Evolutionary conservation across 352 stramenopile genomes (phyloP).

Genomic region (Pythium oligandrum): DNA sequence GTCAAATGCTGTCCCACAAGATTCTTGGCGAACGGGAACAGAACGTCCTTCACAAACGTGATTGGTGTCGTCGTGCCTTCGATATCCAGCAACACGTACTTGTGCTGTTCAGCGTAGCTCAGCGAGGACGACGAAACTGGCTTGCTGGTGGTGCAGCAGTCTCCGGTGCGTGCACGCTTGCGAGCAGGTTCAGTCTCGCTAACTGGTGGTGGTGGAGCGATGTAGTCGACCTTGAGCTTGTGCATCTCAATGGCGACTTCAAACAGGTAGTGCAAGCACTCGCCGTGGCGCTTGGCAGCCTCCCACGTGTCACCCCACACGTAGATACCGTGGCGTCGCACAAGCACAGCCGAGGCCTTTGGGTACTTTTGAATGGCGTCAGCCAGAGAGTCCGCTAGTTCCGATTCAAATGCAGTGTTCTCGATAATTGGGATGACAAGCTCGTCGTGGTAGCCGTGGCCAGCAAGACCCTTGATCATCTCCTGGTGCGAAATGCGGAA

Average conservation of each 20-base stretch:
- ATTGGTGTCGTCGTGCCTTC: slow-evolving; percentile 96
- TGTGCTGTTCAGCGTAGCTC: slow-evolving; percentile 73
- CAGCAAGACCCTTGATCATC: slow-evolving; percentile 96
- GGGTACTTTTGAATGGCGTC: slow-evolving; percentile 86
- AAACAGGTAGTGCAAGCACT: slow-evolving; percentile 97
- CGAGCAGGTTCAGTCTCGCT: slow-evolving; percentile 36
- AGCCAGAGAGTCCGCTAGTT: slow-evolving; percentile 88
- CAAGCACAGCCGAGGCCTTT: slow-evolving; percentile 89
- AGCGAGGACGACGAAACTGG: background rate
- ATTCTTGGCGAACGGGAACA: slow-evolving; percentile 90
- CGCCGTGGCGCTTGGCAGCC: slow-evolving; percentile 93
- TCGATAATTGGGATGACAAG: slow-evolving; percentile 96
- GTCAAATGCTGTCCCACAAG: slow-evolving; percentile 56
- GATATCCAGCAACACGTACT: slow-evolving; percentile 94
- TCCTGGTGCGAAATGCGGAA: slow-evolving; percentile 94
- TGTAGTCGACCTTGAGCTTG: slow-evolving; percentile 77
- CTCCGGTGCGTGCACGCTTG: slow-evolving; percentile 31
- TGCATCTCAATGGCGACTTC: slow-evolving; percentile 89
- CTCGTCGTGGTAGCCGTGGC: slow-evolving; percentile 90
- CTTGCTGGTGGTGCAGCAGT: background rate
- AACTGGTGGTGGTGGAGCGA: slow-evolving; percentile 21
- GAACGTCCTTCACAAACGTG: slow-evolving; percentile 93
- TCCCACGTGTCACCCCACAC: slow-evolving; percentile 96
- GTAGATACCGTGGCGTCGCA: slow-evolving; percentile 94
- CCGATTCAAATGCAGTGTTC: slow-evolving; percentile 92